A percentile compares a stretch with the other conserved stretches of the same genome.
Conservation (phyloP, 768 basidiomycete genomes). For the Mycena amicta region DNA sequence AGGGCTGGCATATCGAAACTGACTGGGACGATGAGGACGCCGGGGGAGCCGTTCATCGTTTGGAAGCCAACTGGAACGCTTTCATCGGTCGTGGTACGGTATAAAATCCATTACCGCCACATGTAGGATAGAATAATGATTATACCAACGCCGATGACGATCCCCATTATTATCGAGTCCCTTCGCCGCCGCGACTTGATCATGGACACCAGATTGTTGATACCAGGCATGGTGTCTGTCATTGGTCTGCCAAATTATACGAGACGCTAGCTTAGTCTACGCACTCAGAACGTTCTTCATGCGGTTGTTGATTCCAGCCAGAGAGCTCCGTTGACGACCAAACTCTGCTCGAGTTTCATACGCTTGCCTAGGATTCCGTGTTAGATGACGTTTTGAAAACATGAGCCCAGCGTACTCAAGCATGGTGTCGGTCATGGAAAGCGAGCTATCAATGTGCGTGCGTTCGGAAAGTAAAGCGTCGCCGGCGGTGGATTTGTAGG, state of each 20-base stretch:
- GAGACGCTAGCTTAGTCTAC: conserved; percentile 29
- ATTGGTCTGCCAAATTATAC: neutral
- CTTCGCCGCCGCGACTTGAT: conserved; percentile 88
- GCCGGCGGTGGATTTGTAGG: conserved; percentile 87
- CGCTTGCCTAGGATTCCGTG: conserved; percentile 70
- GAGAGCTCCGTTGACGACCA: conserved; percentile 71
- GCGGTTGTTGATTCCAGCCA: conserved; percentile 80
- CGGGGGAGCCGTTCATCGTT: conserved; percentile 60
- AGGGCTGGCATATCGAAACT: conserved; percentile 74
- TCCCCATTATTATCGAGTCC: conserved; percentile 87
- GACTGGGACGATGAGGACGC: conserved; percentile 48
- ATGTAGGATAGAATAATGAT: conserved; percentile 55
- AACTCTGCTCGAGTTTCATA: conserved; percentile 97
- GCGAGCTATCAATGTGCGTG: conserved; percentile 87
- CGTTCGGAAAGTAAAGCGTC: conserved; percentile 89
- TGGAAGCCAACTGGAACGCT: conserved; percentile 72
- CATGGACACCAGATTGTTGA: conserved; percentile 88
- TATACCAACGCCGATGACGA: conserved; percentile 84
- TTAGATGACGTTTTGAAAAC: conserved; percentile 3
- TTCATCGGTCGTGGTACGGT: conserved; percentile 42
- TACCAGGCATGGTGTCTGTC: conserved; percentile 89
- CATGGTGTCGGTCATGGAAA: conserved; percentile 92
- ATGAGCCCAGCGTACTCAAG: conserved; percentile 62
- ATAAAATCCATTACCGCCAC: conserved; percentile 36
- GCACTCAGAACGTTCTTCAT: conserved; percentile 83